These are phyloP conservation scores for Multifurca ochricompacta DNA, from an alignment of 768 basidiomycete species.

Conservation along the genomic window DNA sequence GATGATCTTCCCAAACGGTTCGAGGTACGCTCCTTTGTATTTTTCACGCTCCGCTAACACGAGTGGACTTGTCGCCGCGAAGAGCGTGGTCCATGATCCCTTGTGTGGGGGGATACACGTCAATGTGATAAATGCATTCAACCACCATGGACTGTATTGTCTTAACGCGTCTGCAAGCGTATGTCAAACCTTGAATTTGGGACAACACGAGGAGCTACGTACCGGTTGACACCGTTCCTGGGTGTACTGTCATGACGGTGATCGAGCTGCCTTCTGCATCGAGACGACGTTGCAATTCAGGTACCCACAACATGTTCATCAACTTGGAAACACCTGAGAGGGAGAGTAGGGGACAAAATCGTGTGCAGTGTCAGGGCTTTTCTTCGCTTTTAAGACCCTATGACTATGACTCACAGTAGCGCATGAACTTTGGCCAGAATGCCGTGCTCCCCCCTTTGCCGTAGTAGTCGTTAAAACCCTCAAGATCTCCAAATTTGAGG, in stretches of 20 bases:
- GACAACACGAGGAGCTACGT: neutral
- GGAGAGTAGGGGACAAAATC: too few relatives aligned
- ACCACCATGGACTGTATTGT: neutral
- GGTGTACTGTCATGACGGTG: neutral
- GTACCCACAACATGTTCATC: conserved; percentile 5
- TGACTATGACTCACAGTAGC: conserved; percentile 5
- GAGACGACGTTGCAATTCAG: neutral
- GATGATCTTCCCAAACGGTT: neutral
- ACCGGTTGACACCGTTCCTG: neutral
- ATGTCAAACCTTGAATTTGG: neutral
- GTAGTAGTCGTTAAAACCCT: neutral
- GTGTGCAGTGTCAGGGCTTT: too few relatives aligned
- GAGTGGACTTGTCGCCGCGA: neutral
- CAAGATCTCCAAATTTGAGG: neutral
- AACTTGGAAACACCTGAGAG: neutral
- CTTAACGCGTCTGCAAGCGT: neutral
- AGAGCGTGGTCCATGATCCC: conserved; percentile 3
- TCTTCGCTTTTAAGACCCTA: too few relatives aligned
- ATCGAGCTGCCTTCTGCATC: neutral
- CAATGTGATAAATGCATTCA: neutral
- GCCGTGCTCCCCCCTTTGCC: neutral
- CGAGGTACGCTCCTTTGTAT: conserved; percentile 5
- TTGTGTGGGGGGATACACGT: neutral
- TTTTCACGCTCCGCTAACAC: neutral
- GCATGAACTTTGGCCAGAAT: neutral